Conservation (phyloP, 768 basidiomycete species). For the Boletus barrowsii region DNA sequence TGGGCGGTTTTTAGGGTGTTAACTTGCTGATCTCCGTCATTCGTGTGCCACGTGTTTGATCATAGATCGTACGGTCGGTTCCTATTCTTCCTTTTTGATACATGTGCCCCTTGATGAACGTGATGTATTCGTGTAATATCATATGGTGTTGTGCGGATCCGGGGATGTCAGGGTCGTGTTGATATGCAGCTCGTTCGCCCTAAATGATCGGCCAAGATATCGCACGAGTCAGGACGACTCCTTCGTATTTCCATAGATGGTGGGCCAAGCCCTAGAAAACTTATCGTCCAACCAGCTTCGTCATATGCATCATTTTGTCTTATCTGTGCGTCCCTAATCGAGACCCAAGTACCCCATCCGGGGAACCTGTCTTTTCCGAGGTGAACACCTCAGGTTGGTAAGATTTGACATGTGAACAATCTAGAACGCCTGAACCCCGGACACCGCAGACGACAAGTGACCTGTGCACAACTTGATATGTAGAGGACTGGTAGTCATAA, state of each 20-base stretch:
- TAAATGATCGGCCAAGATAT: no score
- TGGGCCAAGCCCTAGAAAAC: neutral
- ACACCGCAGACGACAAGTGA: neutral
- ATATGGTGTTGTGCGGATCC: no score
- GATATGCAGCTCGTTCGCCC: no score
- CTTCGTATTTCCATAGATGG: neutral
- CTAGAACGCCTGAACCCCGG: neutral
- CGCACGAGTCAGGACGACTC: no score
- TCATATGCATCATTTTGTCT: neutral
- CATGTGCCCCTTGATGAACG: neutral
- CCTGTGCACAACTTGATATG: neutral
- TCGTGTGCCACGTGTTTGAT: conserved; percentile 8
- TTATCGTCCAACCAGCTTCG: neutral
- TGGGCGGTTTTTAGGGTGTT: neutral
- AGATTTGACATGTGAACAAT: neutral
- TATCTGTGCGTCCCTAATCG: neutral
- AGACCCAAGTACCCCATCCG: no score
- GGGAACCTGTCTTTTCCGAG: no score
- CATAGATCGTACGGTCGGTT: neutral
- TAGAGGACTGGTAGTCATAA: neutral
- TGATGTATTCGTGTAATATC: no score
- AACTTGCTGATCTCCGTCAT: conserved; percentile 5
- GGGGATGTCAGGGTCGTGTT: no score
- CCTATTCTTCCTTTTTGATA: no score
- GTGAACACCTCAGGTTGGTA: neutral